These are phyloP conservation scores for Chlorencoelia australis DNA, from an alignment of 2,329 filamentous ascomycete genomes.

Conservation along the genomic window DNA sequence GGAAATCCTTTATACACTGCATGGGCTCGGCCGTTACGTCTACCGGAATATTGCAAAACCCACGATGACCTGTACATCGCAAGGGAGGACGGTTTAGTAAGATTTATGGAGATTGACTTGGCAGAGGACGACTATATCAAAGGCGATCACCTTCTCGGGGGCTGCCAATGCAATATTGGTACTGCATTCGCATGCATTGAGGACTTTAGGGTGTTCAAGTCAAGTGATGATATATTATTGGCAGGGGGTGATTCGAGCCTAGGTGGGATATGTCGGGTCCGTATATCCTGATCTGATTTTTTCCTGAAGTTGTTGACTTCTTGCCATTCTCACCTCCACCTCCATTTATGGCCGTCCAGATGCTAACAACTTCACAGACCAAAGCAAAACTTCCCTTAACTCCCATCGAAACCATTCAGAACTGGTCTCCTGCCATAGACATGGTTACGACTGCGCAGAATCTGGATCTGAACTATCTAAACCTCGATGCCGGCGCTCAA, in stretches of 20 bases:
- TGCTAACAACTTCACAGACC: too few species aligned
- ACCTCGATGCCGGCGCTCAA: neutral
- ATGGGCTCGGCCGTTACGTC: slow-evolving; percentile 71
- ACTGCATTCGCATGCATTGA: slow-evolving; percentile 64
- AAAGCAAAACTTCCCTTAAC: slow-evolving; percentile 44
- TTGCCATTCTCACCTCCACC: too few species aligned
- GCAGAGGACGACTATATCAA: slow-evolving; percentile 41
- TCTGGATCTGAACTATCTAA: slow-evolving; percentile 8
- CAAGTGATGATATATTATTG: slow-evolving; percentile 45
- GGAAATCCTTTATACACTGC: slow-evolving; percentile 61
- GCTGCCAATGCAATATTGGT: slow-evolving; percentile 64
- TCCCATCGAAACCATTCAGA: slow-evolving; percentile 51
- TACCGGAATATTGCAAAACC: slow-evolving; percentile 45
- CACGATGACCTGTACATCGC: slow-evolving; percentile 78
- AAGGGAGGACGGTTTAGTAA: slow-evolving; percentile 75
- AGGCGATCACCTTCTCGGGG: slow-evolving; percentile 42
- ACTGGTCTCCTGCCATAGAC: slow-evolving; percentile 41
- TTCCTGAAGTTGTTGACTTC: too few species aligned
- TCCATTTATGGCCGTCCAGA: too few species aligned
- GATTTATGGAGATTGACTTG: slow-evolving; percentile 58
- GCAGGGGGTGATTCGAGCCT: slow-evolving; percentile 55
- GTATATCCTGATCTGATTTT: slow-evolving; percentile 5
- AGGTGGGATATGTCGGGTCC: slow-evolving; percentile 54
- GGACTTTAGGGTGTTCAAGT: slow-evolving; percentile 34
- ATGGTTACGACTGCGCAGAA: slow-evolving; percentile 31